Percentiles rank a stretch among this genome's conserved stretches.
These are phyloP conservation scores for sweet orange (Citrus sinensis) DNA, from an alignment of 345 rosid genomes.

Conservation along the genomic window DNA sequence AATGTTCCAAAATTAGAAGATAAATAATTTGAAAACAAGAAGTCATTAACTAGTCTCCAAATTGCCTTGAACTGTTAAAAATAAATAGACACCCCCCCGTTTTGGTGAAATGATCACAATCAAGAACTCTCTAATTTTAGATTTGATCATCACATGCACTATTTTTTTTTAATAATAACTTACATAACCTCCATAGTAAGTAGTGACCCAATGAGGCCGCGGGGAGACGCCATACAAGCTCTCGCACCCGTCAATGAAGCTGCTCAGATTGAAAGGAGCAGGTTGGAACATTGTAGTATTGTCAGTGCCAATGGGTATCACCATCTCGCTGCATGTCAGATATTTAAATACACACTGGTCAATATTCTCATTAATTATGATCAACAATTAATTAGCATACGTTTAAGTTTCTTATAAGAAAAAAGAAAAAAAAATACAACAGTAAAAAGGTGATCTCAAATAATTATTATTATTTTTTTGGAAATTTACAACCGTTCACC, in stretches of 20 bases:
- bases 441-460: no score
- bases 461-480: no score
- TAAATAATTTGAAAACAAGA: background rate
- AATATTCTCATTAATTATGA: background rate
- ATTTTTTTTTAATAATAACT: background rate
- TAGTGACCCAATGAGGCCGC: constrained; percentile 52
- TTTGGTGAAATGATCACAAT: no score
- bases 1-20: background rate
- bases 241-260: constrained; percentile 11
- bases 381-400: background rate
- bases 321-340: constrained; percentile 55
- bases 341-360: background rate
- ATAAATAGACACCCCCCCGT: no score
- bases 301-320: constrained; percentile 34
- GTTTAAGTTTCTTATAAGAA: background rate
- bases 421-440: no score
- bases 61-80: no score
- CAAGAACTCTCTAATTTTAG: no score
- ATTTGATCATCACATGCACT: no score
- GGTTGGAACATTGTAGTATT: constrained; percentile 38
- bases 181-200: constrained; percentile 55
- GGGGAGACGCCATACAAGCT: constrained; percentile 25
- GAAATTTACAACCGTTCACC: no score
- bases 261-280: constrained; percentile 16
- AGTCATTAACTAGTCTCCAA: background rate